phyloP scores from a whole-genome alignment of 352 stramenopile genomes.

The Saprolegnia parasitica region DNA sequence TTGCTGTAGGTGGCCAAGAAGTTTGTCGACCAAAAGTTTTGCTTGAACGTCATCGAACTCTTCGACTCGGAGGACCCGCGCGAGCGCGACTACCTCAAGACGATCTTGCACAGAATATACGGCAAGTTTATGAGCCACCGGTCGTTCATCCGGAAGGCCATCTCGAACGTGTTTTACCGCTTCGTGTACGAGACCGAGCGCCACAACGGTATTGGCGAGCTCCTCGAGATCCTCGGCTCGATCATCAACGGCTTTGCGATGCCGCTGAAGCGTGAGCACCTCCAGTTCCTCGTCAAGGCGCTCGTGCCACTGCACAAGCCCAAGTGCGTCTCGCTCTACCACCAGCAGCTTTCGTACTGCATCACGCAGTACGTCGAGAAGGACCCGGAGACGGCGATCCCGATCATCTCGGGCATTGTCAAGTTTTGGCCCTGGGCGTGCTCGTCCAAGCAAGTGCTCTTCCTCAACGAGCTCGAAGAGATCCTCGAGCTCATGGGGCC shows the following conservation, averaged over 20 bases:
- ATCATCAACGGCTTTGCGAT: conserved; percentile 99
- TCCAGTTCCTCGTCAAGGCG: conserved; percentile 92
- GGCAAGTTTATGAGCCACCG: conserved; percentile 99
- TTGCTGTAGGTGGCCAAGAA: conserved; percentile 87
- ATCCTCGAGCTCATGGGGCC: conserved; percentile 94
- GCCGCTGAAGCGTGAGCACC: conserved; percentile 97
- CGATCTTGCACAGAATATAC: conserved; percentile 99
- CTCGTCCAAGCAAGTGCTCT: conserved; percentile 93
- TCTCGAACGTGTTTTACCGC: conserved; percentile 98
- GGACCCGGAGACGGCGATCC: conserved; percentile 94
- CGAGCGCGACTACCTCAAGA: conserved; percentile 99
- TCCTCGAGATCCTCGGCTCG: conserved; percentile 96
- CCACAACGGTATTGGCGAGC: conserved; percentile 94
- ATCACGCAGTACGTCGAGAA: conserved; percentile 99
- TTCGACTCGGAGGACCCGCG: conserved; percentile 95
- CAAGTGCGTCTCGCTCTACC: conserved; percentile 95
- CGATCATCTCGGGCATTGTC: conserved; percentile 92
- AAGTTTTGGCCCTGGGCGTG: conserved; percentile 95
- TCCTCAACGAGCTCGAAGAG: conserved; percentile 98
- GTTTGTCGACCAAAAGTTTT: conserved; percentile 97
- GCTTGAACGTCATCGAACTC: conserved; percentile 93
- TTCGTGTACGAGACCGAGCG: conserved; percentile 98
- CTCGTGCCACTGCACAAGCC: conserved; percentile 99
- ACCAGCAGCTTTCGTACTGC: conserved; percentile 99
- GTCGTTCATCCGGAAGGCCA: conserved; percentile 96